Conservation (phyloP, 1,284 basidiomycete species). For the Clitocybe nebularis region DNA sequence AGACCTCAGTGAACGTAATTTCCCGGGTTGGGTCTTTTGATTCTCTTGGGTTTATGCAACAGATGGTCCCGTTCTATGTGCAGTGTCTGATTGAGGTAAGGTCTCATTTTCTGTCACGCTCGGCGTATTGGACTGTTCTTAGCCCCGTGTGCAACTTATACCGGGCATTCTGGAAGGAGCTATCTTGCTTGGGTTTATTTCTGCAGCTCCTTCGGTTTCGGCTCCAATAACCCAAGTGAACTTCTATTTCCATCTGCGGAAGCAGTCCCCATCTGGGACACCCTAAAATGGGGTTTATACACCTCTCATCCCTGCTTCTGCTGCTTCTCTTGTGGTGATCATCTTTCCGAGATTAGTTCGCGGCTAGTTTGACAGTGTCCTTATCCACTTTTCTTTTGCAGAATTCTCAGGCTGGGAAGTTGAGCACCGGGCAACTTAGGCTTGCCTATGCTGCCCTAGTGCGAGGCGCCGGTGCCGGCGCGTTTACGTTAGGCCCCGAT, state of each 20-base stretch:
- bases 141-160: too few species aligned
- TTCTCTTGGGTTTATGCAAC: conserved; percentile 37
- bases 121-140: conserved; percentile 4
- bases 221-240: conserved; percentile 1
- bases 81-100: conserved; percentile 62
- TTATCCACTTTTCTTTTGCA: conserved; percentile 24
- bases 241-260: conserved; percentile 4
- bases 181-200: too few species aligned
- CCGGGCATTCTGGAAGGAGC: too few species aligned
- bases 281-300: neutral
- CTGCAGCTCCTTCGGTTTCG: conserved; percentile 7
- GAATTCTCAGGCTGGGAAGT: conserved; percentile 59
- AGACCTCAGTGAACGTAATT: conserved; percentile 3
- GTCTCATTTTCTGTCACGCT: conserved; percentile 8
- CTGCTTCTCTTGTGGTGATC: conserved; percentile 2
- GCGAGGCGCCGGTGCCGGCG: conserved; percentile 44
- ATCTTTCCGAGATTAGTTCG: conserved; percentile 6
- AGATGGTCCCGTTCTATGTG: conserved; percentile 65
- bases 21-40: conserved; percentile 1
- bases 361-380: conserved; percentile 5
- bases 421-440: conserved; percentile 57
- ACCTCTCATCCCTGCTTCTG: neutral
- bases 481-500: conserved; percentile 14
- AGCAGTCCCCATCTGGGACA: neutral
- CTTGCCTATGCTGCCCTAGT: conserved; percentile 67